These are phyloP conservation scores for Selenicereus undatus DNA, from an alignment of 148 eudicot genomes.

Conservation along the genomic window DNA sequence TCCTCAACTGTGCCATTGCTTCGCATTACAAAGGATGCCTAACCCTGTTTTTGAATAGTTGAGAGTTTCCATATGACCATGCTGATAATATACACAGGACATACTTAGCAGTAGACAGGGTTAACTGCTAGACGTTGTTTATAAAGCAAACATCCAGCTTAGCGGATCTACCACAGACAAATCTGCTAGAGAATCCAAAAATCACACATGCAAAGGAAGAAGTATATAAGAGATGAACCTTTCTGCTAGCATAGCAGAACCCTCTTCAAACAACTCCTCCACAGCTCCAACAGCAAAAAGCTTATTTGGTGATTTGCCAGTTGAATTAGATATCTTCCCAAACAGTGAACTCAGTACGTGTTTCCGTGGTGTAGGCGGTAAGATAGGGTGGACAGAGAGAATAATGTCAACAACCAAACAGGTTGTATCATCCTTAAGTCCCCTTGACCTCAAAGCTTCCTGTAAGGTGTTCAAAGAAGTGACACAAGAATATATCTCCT, in stretches of 20 bases:
- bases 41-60: too few relatives aligned
- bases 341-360: slow-evolving; percentile 53
- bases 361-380: slow-evolving; percentile 51
- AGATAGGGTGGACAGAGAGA: slow-evolving; percentile 65
- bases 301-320: slow-evolving; percentile 57
- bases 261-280: slow-evolving; percentile 89
- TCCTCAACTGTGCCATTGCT: too few relatives aligned
- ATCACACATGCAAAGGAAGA: too few relatives aligned
- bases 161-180: too few relatives aligned
- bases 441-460: slow-evolving; percentile 97
- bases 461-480: slow-evolving; percentile 19
- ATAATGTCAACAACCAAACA: slow-evolving; percentile 91
- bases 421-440: slow-evolving; percentile 97
- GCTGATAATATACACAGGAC: too few relatives aligned
- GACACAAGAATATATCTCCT: not conserved
- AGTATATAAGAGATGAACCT: slow-evolving; percentile 38
- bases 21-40: too few relatives aligned
- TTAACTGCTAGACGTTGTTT: too few relatives aligned
- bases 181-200: too few relatives aligned
- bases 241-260: slow-evolving; percentile 98
- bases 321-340: slow-evolving; percentile 64
- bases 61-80: too few relatives aligned
- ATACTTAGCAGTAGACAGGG: too few relatives aligned
- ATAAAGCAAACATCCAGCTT: too few relatives aligned
- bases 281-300: slow-evolving; percentile 90